These are phyloP conservation scores for Bondarzewia mesenterica DNA, from an alignment of 1,284 basidiomycete species.

Conservation along the genomic window DNA sequence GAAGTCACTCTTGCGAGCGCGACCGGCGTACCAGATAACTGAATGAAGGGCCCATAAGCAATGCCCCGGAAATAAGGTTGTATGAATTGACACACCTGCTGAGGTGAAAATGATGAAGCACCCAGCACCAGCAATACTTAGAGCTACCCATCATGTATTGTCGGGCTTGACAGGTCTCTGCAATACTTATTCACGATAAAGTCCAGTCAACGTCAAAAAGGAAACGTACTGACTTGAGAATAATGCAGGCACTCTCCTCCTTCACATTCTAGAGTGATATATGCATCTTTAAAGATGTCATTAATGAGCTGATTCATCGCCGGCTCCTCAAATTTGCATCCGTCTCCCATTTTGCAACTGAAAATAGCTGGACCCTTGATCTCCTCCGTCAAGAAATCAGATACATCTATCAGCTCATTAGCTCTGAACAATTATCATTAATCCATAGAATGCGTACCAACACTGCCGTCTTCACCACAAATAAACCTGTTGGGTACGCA, in stretches of 20 bases:
- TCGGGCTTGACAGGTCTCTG: constrained; percentile 74
- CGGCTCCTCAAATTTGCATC: constrained; percentile 89
- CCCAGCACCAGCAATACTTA: constrained; percentile 77
- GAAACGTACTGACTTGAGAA: constrained; percentile 74
- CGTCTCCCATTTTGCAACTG: constrained; percentile 67
- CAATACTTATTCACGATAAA: not conserved
- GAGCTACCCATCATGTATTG: constrained; percentile 73
- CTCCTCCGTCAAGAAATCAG: constrained; percentile 84
- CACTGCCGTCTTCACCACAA: constrained; percentile 91
- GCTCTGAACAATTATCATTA: not conserved
- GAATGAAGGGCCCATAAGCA: no score
- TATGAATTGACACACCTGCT: no score
- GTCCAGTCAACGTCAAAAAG: not conserved
- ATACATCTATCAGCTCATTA: constrained; percentile 64
- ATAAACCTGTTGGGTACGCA: constrained; percentile 92
- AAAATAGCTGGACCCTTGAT: constrained; percentile 91
- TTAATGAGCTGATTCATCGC: constrained; percentile 95
- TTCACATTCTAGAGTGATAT: constrained; percentile 82
- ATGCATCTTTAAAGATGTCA: constrained; percentile 87
- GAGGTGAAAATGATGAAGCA: constrained; percentile 56
- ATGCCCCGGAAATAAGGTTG: no score
- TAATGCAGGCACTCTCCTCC: constrained; percentile 93
- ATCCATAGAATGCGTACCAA: constrained; percentile 51
- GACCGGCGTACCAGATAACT: constrained; percentile 88
- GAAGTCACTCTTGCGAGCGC: constrained; percentile 60